A percentile compares a stretch with the other conserved stretches of the same genome.
Conservation (phyloP, 345 rosid genomes). For the Durio zibethinus region DNA sequence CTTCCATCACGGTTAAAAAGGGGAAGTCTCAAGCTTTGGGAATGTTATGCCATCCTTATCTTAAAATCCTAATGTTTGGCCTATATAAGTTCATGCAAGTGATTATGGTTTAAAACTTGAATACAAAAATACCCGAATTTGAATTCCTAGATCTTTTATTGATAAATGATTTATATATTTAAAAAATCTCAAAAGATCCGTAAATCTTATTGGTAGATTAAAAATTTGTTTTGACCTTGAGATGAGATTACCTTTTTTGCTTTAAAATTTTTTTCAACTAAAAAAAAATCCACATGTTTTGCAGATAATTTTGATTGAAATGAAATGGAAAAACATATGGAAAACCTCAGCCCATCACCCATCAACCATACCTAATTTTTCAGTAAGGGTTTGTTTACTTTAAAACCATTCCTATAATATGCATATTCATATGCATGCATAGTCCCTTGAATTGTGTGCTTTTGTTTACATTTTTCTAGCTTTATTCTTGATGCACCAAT, state of each 20-base stretch:
- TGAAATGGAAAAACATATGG: background rate
- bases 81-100: too few species aligned
- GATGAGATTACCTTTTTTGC: too few species aligned
- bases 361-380: background rate
- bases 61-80: too few species aligned
- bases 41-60: conserved; percentile 15
- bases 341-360: background rate
- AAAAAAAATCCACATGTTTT: background rate
- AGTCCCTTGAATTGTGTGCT: background rate
- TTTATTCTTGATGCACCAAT: conserved; percentile 3
- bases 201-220: too few species aligned
- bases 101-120: too few species aligned
- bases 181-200: too few species aligned
- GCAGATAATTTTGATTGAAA: background rate
- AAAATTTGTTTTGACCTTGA: too few species aligned
- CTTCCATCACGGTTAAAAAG: background rate
- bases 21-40: background rate
- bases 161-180: too few species aligned
- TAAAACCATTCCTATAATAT: too few species aligned
- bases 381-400: background rate
- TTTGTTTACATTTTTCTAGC: background rate
- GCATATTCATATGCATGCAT: background rate
- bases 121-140: too few species aligned
- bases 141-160: too few species aligned
- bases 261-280: too few species aligned